Base-by-base conservation (phyloP, 2,329 filamentous ascomycete genomes). In the Cercospora berteroae region DNA sequence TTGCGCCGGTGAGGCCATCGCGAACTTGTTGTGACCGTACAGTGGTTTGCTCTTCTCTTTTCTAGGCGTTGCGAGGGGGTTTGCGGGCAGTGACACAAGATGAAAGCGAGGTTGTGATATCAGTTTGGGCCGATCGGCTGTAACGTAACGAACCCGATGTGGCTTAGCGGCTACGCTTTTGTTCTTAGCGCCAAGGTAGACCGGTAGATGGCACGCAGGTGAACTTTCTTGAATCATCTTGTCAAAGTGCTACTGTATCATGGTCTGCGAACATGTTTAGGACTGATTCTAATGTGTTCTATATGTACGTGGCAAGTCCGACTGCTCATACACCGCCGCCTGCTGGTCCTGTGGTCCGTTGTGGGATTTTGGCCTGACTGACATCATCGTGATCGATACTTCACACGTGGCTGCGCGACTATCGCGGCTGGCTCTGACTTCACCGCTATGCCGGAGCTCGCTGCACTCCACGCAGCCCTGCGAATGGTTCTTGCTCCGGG, bases 1-100 rank as follows among this genome's bases (percentile, higher is more conserved):
- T 48, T 50, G 56, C 13, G 57, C 48, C 13, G 55, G 31, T 7
- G 60, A 29, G 25, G 65, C 52, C 65, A 67, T 67, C n/a, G 50
- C 44, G 36, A 10, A 63, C 44, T 18, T 65, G 44, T 55, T 20
- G 57, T 20, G 59, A 10, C 50, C 55, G 56, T 67, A 57, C 2
- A 67, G 57, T 5, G 61, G 55, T 12, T 62, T 64, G 16, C 56
- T 61, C 61, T 64, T 67, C 18, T 67, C 65, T 56, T 58, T 61
- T 31, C 55, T 50, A n/a, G 59, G 57, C 8, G 61, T 64, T 31
- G 52, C 61, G 33, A 57, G 59, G 23, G 57, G 65, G 39, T 44
- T 64, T 31, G 13, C 33, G 6, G 33, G 61, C 10, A 48, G 59
- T 31, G 57, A 57, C 18, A 64, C 20, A 48, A 55, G 39, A 23